Evolutionary conservation across 2,329 filamentous ascomycete species (phyloP).

Genomic region (Ramularia endophylla): DNA sequence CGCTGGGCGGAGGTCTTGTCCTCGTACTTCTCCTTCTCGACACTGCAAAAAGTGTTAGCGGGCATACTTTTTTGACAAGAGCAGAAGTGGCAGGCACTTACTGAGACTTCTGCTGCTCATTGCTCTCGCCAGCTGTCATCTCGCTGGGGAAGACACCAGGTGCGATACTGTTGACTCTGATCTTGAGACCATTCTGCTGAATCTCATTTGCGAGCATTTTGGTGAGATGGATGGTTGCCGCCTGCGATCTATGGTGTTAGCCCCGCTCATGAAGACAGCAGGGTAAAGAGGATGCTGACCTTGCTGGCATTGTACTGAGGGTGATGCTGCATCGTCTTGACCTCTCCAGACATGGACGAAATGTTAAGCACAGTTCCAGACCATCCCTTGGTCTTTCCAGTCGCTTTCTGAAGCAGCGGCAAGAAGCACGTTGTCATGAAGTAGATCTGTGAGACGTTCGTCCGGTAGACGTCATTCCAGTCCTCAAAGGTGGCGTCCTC

Average conservation of each 20-base stretch:
- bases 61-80: too few species aligned
- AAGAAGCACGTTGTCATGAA: constrained; percentile 44
- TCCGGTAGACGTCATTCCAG: constrained; percentile 41
- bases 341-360: constrained; percentile 40
- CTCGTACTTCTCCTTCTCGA: constrained; percentile 44
- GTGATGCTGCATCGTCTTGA: constrained; percentile 43
- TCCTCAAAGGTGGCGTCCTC: constrained; percentile 37
- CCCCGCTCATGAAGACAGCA: too few species aligned
- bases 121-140: constrained; percentile 50
- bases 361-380: constrained; percentile 44
- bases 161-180: constrained; percentile 53
- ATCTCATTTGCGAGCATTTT: constrained; percentile 51
- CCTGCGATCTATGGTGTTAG: constrained; percentile 32
- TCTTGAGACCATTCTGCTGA: constrained; percentile 46
- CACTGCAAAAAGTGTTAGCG: neutral
- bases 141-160: constrained; percentile 52
- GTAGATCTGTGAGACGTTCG: constrained; percentile 44
- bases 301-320: constrained; percentile 42
- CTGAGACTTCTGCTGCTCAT: constrained; percentile 49
- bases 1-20: constrained; percentile 44
- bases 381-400: constrained; percentile 37
- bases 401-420: constrained; percentile 40
- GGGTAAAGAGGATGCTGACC: neutral
- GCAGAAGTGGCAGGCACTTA: constrained; percentile 31
- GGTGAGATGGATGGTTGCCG: constrained; percentile 49